These are phyloP conservation scores for Tetracentron sinense DNA, from an alignment of 164 flowering plant species.

Conservation along the genomic window DNA sequence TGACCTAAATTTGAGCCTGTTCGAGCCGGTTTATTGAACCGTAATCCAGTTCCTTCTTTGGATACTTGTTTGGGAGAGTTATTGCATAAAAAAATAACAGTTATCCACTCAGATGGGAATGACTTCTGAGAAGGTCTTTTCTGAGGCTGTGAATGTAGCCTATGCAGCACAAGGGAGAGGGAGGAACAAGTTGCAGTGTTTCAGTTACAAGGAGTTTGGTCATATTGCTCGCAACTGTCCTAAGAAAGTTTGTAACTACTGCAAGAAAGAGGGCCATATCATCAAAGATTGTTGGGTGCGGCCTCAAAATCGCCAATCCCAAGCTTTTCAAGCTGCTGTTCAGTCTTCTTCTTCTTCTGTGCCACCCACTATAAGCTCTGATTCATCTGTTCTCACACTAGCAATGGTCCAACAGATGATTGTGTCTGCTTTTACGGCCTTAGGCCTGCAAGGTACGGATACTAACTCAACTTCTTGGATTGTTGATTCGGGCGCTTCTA, in stretches of 20 bases:
- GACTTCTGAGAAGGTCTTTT: no score
- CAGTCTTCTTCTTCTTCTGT: no score
- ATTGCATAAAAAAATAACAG: no score
- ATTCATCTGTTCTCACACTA: slow-evolving; percentile 1
- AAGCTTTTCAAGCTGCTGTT: not conserved
- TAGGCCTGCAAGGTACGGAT: not conserved
- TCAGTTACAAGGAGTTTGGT: no score
- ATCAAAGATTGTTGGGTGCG: not conserved
- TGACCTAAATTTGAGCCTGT: no score
- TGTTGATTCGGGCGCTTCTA: no score
- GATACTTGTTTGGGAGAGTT: no score
- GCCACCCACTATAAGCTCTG: not conserved
- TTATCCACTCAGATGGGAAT: slow-evolving; percentile 1
- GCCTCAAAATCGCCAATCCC: slow-evolving; percentile 5
- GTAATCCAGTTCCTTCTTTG: slow-evolving; percentile 3
- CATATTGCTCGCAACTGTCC: not conserved
- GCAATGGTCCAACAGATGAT: slow-evolving; percentile 6
- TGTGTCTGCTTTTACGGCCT: not conserved
- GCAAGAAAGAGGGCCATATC: not conserved
- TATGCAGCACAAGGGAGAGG: no score
- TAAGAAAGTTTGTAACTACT: not conserved
- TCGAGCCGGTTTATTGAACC: no score
- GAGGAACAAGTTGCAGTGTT: no score
- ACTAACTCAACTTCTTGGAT: not conserved
- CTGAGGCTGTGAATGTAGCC: no score